Conservation (phyloP, 2,329 filamentous ascomycete genomes). For the Verticillium dahliae region DNA sequence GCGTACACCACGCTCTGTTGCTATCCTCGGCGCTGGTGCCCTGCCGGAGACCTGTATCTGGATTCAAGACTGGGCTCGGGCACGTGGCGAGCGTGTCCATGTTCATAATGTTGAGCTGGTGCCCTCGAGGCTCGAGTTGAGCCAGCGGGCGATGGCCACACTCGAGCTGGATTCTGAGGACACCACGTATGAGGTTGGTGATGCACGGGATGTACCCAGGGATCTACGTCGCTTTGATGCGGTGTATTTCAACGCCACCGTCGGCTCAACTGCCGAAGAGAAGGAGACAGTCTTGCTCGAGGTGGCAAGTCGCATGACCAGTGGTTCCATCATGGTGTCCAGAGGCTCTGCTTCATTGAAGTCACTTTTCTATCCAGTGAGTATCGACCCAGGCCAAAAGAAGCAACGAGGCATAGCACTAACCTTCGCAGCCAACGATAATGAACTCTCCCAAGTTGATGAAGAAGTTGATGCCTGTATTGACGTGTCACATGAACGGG, state of each 20-base stretch:
- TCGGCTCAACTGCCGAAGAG: background rate
- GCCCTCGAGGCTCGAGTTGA: background rate
- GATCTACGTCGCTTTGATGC: background rate
- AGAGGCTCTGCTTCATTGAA: background rate
- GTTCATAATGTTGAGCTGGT: background rate
- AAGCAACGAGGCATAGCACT: no score
- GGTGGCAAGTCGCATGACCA: background rate
- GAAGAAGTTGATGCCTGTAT: background rate
- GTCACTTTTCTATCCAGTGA: background rate
- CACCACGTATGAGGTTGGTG: background rate
- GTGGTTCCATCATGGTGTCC: background rate
- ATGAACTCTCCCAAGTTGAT: background rate
- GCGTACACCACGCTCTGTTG: background rate
- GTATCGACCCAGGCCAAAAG: background rate
- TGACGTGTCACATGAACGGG: background rate
- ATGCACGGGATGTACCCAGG: background rate
- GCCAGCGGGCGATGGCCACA: background rate
- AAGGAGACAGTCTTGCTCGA: background rate
- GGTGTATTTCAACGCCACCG: background rate
- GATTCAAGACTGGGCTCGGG: background rate
- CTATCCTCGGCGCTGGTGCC: background rate
- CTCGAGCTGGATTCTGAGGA: background rate
- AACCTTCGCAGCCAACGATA: background rate
- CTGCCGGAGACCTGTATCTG: background rate
- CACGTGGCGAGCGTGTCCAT: background rate